Base-by-base conservation (phyloP, 2,329 filamentous ascomycete species). In the Fusarium scirpi region DNA sequence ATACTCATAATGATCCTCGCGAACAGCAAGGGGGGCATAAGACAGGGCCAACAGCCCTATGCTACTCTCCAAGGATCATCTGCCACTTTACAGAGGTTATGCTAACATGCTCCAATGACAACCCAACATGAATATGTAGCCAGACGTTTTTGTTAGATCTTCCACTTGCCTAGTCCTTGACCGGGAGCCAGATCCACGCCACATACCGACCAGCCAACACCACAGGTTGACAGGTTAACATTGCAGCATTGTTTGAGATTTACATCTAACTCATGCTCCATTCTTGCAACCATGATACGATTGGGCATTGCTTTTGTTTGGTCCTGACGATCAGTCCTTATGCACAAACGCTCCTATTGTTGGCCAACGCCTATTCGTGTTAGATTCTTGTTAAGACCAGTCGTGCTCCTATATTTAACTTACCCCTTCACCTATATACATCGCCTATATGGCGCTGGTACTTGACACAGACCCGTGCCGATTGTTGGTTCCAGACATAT, bases 131-230 rank as follows among this genome's bases (percentile, higher is more conserved):
- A 38, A 60, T 40, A 55, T 69, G 67, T 57, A 65, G 60, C 41
- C 38, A 41, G 30, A 48, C 56, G 30, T 61, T 69, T 72, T 56
- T 46, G 62, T 70, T 56, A 60, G 49, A 62, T 64, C 51, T 58
- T 32, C 30, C 44, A 44, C 44, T 55, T 56, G 51, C 55, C 46
- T 51, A 27, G 58, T 49, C 54, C 63, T 68, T 29, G 52, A 52
- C 44, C 41, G 29, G 44, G 54, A 70, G 54, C 58, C 56, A 75
- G 66, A 75, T 67, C 56, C 66, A 71, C 62, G 72, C 73, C 71
- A 74, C 71, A 71, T 69, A 61, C 69, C 61, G 52, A 20, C 45
- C 56, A 65, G 43, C 61, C 60, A 71, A 69, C 66, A 56, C 40
- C 58, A 56, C 44, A 62, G 25, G 32, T 20, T 38, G 48, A 49